Percentiles rank a stretch among this genome's conserved stretches.
Evolutionary conservation across 768 basidiomycete species (phyloP).

Genomic region (Naganishia vaughanmartiniae): DNA sequence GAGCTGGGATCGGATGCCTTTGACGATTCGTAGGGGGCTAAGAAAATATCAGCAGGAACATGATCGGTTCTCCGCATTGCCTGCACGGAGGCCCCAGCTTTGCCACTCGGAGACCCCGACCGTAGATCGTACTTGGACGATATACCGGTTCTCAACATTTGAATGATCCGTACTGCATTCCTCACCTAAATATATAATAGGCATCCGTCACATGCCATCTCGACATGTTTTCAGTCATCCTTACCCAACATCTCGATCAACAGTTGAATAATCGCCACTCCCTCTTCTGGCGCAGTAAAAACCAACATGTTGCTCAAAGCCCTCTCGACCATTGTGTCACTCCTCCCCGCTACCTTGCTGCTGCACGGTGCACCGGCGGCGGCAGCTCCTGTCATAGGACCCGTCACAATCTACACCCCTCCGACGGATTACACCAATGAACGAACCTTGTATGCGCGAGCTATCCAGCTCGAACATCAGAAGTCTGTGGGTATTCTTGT

Average conservation of each 20-base stretch:
- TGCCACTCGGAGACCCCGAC: too few species aligned
- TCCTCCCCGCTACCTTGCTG: neutral
- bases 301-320: constrained; percentile 8
- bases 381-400: constrained; percentile 25
- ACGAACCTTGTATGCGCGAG: constrained; percentile 33
- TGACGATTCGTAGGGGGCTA: neutral
- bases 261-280: neutral
- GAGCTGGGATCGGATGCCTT: too few species aligned
- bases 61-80: neutral
- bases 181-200: neutral
- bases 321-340: constrained; percentile 14
- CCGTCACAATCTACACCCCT: constrained; percentile 35
- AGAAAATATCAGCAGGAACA: neutral
- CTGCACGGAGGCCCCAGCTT: constrained; percentile 2
- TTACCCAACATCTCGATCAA: neutral
- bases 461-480: constrained; percentile 29
- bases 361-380: neutral
- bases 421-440: constrained; percentile 31
- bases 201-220: neutral
- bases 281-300: neutral
- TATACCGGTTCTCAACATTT: neutral
- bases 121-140: neutral
- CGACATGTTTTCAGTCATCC: neutral
- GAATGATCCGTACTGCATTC: neutral
- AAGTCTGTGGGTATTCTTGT: constrained; percentile 6